Evolutionary conservation across 148 eudicot species (phyloP).

Genomic region (Chenopodium berlandieri): DNA sequence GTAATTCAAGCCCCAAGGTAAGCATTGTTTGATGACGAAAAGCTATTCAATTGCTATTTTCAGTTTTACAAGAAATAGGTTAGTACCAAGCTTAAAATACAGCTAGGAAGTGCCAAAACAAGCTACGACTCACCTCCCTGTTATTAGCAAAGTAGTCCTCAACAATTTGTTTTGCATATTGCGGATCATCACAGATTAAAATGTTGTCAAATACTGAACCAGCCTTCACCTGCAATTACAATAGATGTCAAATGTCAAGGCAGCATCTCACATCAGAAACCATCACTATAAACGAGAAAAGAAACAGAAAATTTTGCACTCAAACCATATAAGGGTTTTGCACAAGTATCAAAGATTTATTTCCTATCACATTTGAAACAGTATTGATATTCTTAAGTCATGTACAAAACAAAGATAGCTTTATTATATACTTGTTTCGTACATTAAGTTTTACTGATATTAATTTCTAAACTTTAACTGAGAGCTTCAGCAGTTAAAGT

Average conservation of each 20-base stretch:
- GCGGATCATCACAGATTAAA: conserved; percentile 83
- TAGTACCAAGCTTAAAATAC: not conserved
- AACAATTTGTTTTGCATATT: conserved; percentile 77
- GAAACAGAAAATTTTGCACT: not conserved
- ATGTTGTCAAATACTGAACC: conserved; percentile 91
- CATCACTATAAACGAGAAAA: not conserved
- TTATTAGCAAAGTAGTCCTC: conserved; percentile 58
- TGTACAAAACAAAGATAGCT: not conserved
- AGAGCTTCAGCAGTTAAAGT: not conserved
- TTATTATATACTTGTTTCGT: not conserved
- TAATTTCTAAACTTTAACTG: not conserved
- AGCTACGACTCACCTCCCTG: conserved; percentile 53
- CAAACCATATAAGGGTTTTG: not conserved
- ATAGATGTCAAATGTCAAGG: not conserved
- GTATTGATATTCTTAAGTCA: not conserved
- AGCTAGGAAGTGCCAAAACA: not conserved
- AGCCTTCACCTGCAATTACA: conserved; percentile 72
- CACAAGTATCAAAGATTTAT: not conserved
- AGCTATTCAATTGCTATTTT: not conserved
- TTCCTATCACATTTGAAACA: not conserved
- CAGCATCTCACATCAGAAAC: not conserved
- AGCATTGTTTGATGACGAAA: not conserved
- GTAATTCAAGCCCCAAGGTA: not conserved
- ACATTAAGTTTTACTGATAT: too few relatives aligned
- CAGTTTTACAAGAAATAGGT: not conserved